Base-by-base conservation (phyloP, 768 basidiomycete species). In the Termitomyces sp. region DNA sequence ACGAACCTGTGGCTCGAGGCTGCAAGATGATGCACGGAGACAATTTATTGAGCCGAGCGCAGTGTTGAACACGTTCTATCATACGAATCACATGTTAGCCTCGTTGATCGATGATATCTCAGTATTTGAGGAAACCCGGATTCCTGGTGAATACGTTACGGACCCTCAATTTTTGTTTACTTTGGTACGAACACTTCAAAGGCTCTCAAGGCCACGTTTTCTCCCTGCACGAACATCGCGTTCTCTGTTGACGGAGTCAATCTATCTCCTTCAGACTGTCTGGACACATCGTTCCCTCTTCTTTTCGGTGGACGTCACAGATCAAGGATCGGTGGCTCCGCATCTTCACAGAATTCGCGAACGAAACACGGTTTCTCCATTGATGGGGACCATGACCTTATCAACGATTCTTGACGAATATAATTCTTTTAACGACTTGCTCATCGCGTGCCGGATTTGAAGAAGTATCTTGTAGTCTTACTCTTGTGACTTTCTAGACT, bases 81-180 rank as follows among this genome's bases (percentile, higher is more conserved):
- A 61, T 46, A 51, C 37, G 37, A 63, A 65, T 66, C 67, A 69
- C 72, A 69, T 66, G 63, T 51, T 52, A 54, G 61, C 71, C 72
- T 77, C 69, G 76, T 76, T 69, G 76, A 79, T 79, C 73, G 74
- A 78, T 79, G 67, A 70, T 65, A 64, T 66, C 59, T 64, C 61
- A 63, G 66, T 61, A 64, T 65, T 63, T 57, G 63, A 67, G 65
- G 64, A 63, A 63, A 65, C 43, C 44, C 59, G 35, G 25, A 70
- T 72, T 73, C 70, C 73, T 65, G 65, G 72, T 44, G 71, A 68
- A 72, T 68, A 61, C 59, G 58, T 57, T 61, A 25, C 41, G 8
- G 46, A 44, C 30, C 64, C 54, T 64, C 52, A 61, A 49, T 53
- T 52, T 34, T 37, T 14, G 45, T 40, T 53, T 43, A 43, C 42